These are phyloP conservation scores for Fraxinus ornus DNA, from an alignment of 305 asterid species.

Conservation along the genomic window DNA sequence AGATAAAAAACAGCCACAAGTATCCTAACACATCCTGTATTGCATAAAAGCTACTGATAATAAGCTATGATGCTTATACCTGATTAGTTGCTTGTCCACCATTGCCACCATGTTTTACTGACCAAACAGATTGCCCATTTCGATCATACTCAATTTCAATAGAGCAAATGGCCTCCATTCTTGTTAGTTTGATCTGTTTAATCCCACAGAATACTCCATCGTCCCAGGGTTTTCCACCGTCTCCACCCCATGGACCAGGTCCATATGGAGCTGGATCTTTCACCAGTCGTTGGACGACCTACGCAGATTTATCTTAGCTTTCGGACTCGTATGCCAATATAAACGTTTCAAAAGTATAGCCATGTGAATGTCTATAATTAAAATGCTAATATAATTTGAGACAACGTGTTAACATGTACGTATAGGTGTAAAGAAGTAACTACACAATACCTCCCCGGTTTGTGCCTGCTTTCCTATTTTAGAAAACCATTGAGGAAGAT, in stretches of 20 bases:
- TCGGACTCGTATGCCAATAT: not conserved
- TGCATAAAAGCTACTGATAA: not conserved
- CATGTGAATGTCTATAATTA: not conserved
- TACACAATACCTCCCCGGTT: constrained; percentile 46
- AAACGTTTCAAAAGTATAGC: not conserved
- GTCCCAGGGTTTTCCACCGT: constrained; percentile 83
- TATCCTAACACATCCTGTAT: not conserved
- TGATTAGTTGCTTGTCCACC: constrained; percentile 31
- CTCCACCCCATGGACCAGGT: constrained; percentile 87
- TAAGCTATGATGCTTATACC: constrained; percentile 33
- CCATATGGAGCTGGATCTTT: constrained; percentile 74
- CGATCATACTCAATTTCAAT: constrained; percentile 69
- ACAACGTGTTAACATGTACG: not conserved
- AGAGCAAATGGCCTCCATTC: constrained; percentile 52
- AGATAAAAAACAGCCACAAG: not conserved
- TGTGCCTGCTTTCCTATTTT: constrained; percentile 45
- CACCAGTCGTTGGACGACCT: constrained; percentile 48
- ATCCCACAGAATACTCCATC: constrained; percentile 81
- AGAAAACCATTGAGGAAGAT: constrained; percentile 42
- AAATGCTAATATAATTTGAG: not conserved
- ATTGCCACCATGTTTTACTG: constrained; percentile 47
- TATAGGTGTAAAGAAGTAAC: not conserved
- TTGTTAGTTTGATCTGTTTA: constrained; percentile 55
- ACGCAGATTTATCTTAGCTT: not conserved
- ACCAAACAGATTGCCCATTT: constrained; percentile 70